Base-by-base conservation (phyloP, 345 rosid species). In the Bruguiera parviflora region DNA sequence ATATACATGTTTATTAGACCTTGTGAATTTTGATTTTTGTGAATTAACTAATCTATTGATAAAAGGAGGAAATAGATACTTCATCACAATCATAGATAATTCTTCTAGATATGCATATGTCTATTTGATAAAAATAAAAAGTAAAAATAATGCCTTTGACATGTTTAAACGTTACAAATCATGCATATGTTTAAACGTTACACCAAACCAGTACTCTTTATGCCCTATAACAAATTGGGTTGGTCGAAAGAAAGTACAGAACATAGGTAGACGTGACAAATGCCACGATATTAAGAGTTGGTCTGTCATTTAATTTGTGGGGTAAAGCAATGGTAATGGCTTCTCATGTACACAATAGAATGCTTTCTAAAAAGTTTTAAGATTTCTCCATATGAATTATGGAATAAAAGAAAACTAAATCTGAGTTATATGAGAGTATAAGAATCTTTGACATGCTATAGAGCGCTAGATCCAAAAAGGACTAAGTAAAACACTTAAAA, bases 321-420 rank as follows among this genome's bases (percentile, higher is more conserved):
- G 64, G 43, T 6, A 27, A 52, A 56, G 32, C 61, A 5, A 47
- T 73, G 32, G 3, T 46, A 1, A 49, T 46, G 0, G 1, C 31
- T 29, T 60, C 53, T 24, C 35, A 28, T 22, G 22, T 73, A 0
- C 63, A 33, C 32, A 62, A 67, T 21, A 28, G 25, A 67, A 22
- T 68, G 11, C 49, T 27, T 4, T 20, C n/a, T 0, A 74, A 39
- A 21, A 61, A 53, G 31, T 3, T 8, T 3, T 6, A 25, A 55
- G 6, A 5, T 53, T 8, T 61, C 68, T 52, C 46, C 32, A 35
- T 68, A 74, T 68, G 68, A 74, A 46, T 4, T 4, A 21, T 61
- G 68, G 52, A 74, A 29, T 1, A 24, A 52, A 0, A 28, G 29
- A 18, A 61, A 61, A 0, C 63, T 20, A 53, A 43, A 67, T 5